Evolutionary conservation across 164 flowering plant genomes (phyloP).

Genomic region (Umbellularia californica): DNA sequence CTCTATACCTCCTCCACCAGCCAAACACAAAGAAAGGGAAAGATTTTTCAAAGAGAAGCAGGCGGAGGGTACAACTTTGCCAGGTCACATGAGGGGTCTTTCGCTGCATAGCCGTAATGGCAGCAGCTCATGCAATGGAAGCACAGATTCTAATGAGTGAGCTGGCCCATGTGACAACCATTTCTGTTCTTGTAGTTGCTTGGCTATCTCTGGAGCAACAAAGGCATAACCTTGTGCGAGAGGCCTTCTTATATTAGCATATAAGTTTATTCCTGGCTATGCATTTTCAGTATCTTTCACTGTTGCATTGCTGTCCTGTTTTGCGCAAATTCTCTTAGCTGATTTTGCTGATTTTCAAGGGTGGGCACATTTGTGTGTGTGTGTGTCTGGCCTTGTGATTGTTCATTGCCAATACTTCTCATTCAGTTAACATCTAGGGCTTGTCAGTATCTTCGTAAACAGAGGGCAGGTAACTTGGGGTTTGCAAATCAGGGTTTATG

Average conservation of each 20-base stretch:
- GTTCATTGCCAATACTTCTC: neutral
- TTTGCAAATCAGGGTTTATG: no score
- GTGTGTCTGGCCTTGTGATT: neutral
- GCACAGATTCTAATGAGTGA: conserved; percentile 60
- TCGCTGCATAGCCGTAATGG: conserved; percentile 65
- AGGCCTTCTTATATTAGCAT: neutral
- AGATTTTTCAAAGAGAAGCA: conserved; percentile 72
- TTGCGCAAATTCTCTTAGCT: neutral
- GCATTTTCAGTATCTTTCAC: neutral
- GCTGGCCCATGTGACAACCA: neutral
- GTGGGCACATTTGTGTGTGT: neutral
- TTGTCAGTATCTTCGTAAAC: no score
- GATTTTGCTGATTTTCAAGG: neutral
- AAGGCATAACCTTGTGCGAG: neutral
- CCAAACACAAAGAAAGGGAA: conserved; percentile 76
- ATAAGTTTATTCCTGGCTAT: neutral
- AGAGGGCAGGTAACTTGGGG: no score
- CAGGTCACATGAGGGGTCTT: conserved; percentile 53
- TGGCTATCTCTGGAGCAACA: neutral
- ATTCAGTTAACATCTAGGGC: no score
- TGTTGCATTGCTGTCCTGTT: neutral
- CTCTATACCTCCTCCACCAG: conserved; percentile 87
- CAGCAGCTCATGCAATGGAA: conserved; percentile 71
- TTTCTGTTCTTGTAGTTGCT: neutral
- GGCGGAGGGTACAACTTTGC: conserved; percentile 42